phyloP scores from a whole-genome alignment of 345 rosid genomes.

The Gossypium australe region DNA sequence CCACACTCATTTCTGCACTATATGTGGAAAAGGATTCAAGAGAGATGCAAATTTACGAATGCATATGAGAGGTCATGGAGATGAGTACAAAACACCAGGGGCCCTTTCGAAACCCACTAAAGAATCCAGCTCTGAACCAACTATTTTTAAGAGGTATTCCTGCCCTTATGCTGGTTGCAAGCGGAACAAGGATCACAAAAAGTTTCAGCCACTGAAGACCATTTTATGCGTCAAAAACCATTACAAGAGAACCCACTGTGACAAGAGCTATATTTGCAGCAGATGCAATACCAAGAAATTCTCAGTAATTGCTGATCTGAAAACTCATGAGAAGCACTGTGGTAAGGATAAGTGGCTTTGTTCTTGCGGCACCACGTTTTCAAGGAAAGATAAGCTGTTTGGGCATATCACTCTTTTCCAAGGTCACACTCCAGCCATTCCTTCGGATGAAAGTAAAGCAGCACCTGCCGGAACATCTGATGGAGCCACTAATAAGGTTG shows the following conservation, averaged over 20 bases:
- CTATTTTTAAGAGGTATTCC: constrained; percentile 78
- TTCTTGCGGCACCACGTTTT: constrained; percentile 95
- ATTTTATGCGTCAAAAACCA: constrained; percentile 91
- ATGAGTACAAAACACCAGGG: constrained; percentile 86
- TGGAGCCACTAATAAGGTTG: constrained; percentile 33
- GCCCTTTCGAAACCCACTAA: constrained; percentile 88
- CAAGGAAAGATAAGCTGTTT: constrained; percentile 94
- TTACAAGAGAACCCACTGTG: constrained; percentile 92
- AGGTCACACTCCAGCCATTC: constrained; percentile 93
- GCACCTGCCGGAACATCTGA: constrained; percentile 31
- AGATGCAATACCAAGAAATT: constrained; percentile 91
- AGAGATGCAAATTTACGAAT: constrained; percentile 91
- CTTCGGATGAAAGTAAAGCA: constrained; percentile 59
- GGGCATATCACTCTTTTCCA: constrained; percentile 93
- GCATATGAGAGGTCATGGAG: constrained; percentile 99
- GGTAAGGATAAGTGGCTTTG: constrained; percentile 97
- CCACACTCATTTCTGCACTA: constrained; percentile 87
- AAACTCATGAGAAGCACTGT: constrained; percentile 97
- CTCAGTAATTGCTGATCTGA: constrained; percentile 89
- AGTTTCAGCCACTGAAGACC: constrained; percentile 91
- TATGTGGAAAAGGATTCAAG: constrained; percentile 95
- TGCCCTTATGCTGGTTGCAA: constrained; percentile 92
- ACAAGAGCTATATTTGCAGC: constrained; percentile 85
- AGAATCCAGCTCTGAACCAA: constrained; percentile 56
- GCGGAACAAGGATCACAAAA: constrained; percentile 93